Conservation (phyloP, 352 stramenopile species). For the Globisporangium okanoganense region DNA sequence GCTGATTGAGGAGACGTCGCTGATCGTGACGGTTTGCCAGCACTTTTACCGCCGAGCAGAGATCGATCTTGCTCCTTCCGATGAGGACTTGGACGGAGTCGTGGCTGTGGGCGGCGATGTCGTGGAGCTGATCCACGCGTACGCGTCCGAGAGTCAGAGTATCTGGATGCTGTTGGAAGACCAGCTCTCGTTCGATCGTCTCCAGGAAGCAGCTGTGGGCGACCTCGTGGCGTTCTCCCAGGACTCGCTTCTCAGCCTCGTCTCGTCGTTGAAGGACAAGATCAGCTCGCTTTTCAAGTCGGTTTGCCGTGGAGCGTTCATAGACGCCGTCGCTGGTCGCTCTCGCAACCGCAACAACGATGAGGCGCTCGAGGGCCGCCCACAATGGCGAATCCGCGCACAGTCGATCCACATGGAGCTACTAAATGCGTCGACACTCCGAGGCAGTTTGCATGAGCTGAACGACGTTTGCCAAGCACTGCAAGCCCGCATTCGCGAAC, state of each 20-base stretch:
- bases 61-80: slow-evolving; percentile 59
- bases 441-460: slow-evolving; percentile 55
- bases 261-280: slow-evolving; percentile 62
- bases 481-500: slow-evolving; percentile 64
- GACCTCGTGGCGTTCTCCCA: slow-evolving; percentile 45
- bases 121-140: slow-evolving; percentile 50
- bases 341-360: slow-evolving; percentile 22
- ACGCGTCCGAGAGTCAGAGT: slow-evolving; percentile 40
- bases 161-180: slow-evolving; percentile 39
- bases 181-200: slow-evolving; percentile 24
- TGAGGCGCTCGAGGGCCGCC: slow-evolving; percentile 25
- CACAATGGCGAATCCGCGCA: slow-evolving; percentile 72
- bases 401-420: slow-evolving; percentile 70
- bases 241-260: slow-evolving; percentile 34
- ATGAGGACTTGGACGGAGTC: slow-evolving; percentile 65
- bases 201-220: slow-evolving; percentile 18
- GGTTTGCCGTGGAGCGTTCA: slow-evolving; percentile 75
- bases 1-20: slow-evolving; percentile 39
- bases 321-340: slow-evolving; percentile 58
- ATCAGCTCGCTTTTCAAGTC: slow-evolving; percentile 63
- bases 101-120: slow-evolving; percentile 60
- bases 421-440: slow-evolving; percentile 52
- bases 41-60: slow-evolving; percentile 62
- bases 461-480: slow-evolving; percentile 63
- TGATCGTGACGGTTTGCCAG: slow-evolving; percentile 45